Evolutionary conservation across 2,329 filamentous ascomycete genomes (phyloP).

Genomic region (Triangularia verruculosa): DNA sequence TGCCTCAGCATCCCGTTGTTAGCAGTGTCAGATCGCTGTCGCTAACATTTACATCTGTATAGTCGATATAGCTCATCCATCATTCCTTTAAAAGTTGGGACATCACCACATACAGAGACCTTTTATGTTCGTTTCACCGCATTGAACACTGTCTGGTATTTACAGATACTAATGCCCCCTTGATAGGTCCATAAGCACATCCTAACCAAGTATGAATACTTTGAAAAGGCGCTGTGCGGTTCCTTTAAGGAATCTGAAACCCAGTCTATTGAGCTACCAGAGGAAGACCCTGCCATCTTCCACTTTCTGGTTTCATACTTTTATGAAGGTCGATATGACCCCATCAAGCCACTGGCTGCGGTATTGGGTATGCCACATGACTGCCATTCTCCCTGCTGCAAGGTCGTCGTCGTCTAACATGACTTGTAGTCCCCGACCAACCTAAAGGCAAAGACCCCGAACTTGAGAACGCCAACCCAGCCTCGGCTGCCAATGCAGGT

Average conservation of each 20-base stretch:
- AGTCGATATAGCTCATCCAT: conserved; percentile 46
- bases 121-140: conserved; percentile 37
- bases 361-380: conserved; percentile 34
- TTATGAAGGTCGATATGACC: conserved; percentile 47
- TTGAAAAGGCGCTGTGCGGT: conserved; percentile 47
- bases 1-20: not conserved
- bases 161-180: not conserved
- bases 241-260: conserved; percentile 45
- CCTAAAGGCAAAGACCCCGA: conserved; percentile 44
- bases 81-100: conserved; percentile 45
- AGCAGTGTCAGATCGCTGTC: not conserved
- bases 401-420: conserved; percentile 3
- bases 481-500: conserved; percentile 24
- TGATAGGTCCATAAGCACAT: conserved; percentile 45
- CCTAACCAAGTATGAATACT: conserved; percentile 46
- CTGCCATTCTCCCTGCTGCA: conserved; percentile 13
- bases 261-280: conserved; percentile 47
- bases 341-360: conserved; percentile 43
- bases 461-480: not conserved
- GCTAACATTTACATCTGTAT: conserved; percentile 17
- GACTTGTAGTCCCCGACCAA: conserved; percentile 28
- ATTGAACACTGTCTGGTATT: not conserved
- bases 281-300: conserved; percentile 51
- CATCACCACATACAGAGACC: conserved; percentile 39
- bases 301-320: conserved; percentile 51